These are phyloP conservation scores for Hypoxylon intermedium DNA, from an alignment of 495 filamentous ascomycete genomes.

Conservation along the genomic window DNA sequence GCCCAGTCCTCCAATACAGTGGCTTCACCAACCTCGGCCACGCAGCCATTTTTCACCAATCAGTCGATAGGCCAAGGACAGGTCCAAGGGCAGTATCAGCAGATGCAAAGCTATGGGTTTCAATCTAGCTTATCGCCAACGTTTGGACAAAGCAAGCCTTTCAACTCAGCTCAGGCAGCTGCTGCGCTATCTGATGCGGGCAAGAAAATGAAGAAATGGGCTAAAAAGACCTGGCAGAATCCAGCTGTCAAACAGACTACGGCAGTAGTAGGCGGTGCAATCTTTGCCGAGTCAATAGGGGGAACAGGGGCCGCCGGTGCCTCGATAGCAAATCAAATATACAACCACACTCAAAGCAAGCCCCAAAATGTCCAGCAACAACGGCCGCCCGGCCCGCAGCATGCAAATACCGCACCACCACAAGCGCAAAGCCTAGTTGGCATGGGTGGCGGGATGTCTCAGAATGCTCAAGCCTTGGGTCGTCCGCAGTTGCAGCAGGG, in stretches of 20 bases:
- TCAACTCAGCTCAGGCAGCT: constrained; percentile 32
- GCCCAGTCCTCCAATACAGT: constrained; percentile 6
- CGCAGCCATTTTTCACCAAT: constrained; percentile 5
- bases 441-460: neutral
- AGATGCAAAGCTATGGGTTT: neutral
- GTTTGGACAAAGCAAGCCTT: constrained; percentile 22
- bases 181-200: constrained; percentile 34
- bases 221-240: constrained; percentile 37
- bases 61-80: constrained; percentile 20
- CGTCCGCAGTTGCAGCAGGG: constrained; percentile 21
- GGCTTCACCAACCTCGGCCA: neutral
- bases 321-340: constrained; percentile 32
- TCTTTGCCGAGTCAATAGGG: constrained; percentile 37
- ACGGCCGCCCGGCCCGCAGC: constrained; percentile 33
- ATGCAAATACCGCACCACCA: constrained; percentile 34
- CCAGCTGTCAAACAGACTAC: constrained; percentile 38
- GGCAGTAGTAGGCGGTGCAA: constrained; percentile 30
- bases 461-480: constrained; percentile 7
- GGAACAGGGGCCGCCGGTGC: constrained; percentile 29
- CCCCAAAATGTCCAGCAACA: constrained; percentile 13
- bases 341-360: constrained; percentile 9
- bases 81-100: constrained; percentile 12
- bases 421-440: constrained; percentile 26
- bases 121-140: constrained; percentile 4
- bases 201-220: constrained; percentile 45